Conservation (phyloP, 495 filamentous ascomycete species). For the Hypoxylon rickii region DNA sequence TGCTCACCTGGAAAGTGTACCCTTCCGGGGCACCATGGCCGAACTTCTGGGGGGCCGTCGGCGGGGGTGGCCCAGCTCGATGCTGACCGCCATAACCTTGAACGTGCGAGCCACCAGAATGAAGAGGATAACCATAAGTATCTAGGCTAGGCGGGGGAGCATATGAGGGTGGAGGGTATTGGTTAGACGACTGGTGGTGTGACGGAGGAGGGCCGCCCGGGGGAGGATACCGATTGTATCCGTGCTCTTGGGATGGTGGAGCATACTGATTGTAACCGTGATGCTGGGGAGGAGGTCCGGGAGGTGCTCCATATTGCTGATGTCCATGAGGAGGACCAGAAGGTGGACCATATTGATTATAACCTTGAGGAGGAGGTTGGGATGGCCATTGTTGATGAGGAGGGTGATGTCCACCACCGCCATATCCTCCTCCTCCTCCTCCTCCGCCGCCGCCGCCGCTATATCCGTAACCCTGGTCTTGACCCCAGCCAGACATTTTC, state of each 20-base stretch:
- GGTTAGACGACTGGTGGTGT: constrained; percentile 40
- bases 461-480: constrained; percentile 27
- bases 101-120: constrained; percentile 25
- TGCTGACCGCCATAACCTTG: constrained; percentile 38
- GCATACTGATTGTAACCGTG: constrained; percentile 7
- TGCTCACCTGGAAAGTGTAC: constrained; percentile 62
- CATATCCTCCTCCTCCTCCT: too few species aligned
- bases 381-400: constrained; percentile 15
- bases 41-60: constrained; percentile 48
- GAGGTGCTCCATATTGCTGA: constrained; percentile 30
- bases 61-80: constrained; percentile 53
- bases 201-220: constrained; percentile 27
- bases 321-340: constrained; percentile 25
- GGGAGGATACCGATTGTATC: constrained; percentile 23
- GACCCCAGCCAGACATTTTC: constrained; percentile 32
- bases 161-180: constrained; percentile 38
- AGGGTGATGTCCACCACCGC: constrained; percentile 18
- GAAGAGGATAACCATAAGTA: constrained; percentile 45
- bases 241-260: constrained; percentile 21
- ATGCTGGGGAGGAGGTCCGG: constrained; percentile 15
- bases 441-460: constrained; percentile 30
- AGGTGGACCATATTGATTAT: constrained; percentile 32
- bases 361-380: constrained; percentile 33
- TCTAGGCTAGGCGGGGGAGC: constrained; percentile 43
- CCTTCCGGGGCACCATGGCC: constrained; percentile 52